phyloP scores from a whole-genome alignment of 2,329 filamentous ascomycete genomes.

The Coniochaeta sp. region DNA sequence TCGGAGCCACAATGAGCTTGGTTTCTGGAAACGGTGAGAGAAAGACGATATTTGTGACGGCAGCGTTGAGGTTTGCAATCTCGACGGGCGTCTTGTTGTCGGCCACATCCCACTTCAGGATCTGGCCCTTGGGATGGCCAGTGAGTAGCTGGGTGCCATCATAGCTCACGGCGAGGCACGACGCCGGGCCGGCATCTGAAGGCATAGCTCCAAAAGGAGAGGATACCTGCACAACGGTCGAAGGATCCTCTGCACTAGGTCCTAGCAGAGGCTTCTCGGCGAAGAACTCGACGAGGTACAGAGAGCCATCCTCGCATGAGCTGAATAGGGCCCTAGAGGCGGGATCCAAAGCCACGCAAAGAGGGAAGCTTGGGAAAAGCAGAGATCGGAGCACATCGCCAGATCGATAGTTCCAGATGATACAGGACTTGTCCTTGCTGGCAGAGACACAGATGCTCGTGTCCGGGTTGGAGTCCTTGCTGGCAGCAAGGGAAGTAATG shows the following conservation, averaged over 20 bases:
- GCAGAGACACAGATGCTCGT: conserved; percentile 79
- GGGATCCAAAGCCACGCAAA: conserved; percentile 70
- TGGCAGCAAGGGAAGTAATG: conserved; percentile 56
- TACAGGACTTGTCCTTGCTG: conserved; percentile 78
- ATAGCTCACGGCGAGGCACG: conserved; percentile 68
- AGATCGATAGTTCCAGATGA: conserved; percentile 87
- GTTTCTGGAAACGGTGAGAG: conserved; percentile 48
- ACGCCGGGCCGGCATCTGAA: conserved; percentile 55
- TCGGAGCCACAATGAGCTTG: conserved; percentile 40
- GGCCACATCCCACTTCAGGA: conserved; percentile 73
- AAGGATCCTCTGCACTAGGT: conserved; percentile 42
- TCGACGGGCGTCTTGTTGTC: conserved; percentile 60
- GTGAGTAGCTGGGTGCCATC: conserved; percentile 76
- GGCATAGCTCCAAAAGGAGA: conserved; percentile 49
- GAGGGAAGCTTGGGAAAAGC: conserved; percentile 65
- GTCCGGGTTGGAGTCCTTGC: conserved; percentile 58
- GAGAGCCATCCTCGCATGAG: conserved; percentile 69
- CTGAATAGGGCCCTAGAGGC: conserved; percentile 77
- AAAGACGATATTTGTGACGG: conserved; percentile 76
- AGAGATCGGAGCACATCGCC: conserved; percentile 73
- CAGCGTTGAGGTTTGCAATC: conserved; percentile 65
- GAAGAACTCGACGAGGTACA: conserved; percentile 73
- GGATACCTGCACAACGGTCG: conserved; percentile 48
- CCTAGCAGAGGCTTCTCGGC: conserved; percentile 48
- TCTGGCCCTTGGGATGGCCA: conserved; percentile 72